Evolutionary conservation across 768 basidiomycete genomes (phyloP).

Genomic region (Russula earlei): DNA sequence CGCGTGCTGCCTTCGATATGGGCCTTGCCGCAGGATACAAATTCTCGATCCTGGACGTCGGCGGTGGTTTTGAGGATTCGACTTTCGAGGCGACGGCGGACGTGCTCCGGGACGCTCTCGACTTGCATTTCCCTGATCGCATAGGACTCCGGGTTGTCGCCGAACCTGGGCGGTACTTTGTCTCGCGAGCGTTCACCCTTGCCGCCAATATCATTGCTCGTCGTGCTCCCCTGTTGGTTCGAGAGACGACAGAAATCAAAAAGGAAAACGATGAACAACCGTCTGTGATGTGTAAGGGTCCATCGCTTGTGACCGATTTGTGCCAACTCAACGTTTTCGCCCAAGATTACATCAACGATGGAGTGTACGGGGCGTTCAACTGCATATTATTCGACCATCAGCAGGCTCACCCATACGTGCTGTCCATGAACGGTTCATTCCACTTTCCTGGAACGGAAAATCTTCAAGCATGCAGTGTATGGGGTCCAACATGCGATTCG

Average conservation of each 20-base stretch:
- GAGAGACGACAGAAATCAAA: slow-evolving; percentile 22
- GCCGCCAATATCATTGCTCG: slow-evolving; percentile 92
- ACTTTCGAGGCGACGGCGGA: slow-evolving; percentile 74
- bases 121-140: slow-evolving; percentile 69
- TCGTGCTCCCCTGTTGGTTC: slow-evolving; percentile 44
- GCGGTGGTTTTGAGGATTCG: slow-evolving; percentile 90
- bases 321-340: not conserved
- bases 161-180: slow-evolving; percentile 93
- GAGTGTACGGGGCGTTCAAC: slow-evolving; percentile 95
- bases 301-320: not conserved
- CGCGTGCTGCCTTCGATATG: slow-evolving; percentile 81
- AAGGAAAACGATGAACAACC: slow-evolving; percentile 33
- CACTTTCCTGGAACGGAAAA: slow-evolving; percentile 38
- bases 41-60: slow-evolving; percentile 84
- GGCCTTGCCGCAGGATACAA: slow-evolving; percentile 69
- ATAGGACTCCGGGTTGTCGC: slow-evolving; percentile 74
- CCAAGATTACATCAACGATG: slow-evolving; percentile 84
- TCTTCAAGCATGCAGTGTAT: slow-evolving; percentile 59
- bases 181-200: slow-evolving; percentile 84
- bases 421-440: slow-evolving; percentile 62
- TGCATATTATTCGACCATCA: slow-evolving; percentile 93
- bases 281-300: slow-evolving; percentile 81
- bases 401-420: slow-evolving; percentile 69
- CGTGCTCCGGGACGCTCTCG: slow-evolving; percentile 61
- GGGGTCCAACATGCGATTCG: slow-evolving; percentile 98